Conservation (phyloP, 1,139 yeast species). For the Pneumocystis canis region DNA sequence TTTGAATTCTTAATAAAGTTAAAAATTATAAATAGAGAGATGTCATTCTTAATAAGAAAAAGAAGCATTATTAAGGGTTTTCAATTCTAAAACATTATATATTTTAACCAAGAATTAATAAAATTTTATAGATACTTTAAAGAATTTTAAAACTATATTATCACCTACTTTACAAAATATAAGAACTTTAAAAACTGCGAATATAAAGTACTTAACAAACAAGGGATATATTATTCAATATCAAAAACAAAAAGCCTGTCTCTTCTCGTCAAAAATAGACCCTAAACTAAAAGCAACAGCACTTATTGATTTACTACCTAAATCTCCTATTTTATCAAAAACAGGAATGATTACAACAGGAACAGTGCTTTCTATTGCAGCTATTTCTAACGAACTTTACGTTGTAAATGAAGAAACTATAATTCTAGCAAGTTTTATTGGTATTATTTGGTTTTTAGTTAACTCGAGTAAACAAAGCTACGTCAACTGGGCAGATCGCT, state of each 20-base stretch:
- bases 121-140: not conserved
- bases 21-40: not conserved
- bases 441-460: slow-evolving; percentile 60
- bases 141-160: not conserved
- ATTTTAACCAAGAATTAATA: not conserved
- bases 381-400: slow-evolving; percentile 83
- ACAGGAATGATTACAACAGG: slow-evolving; percentile 91
- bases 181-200: not conserved
- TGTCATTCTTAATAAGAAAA: not conserved
- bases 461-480: slow-evolving; percentile 88
- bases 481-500: slow-evolving; percentile 87
- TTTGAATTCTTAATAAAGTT: not conserved
- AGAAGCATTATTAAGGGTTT: not conserved
- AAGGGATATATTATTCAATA: not conserved
- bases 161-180: not conserved
- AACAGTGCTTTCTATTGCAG: slow-evolving; percentile 86
- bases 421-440: slow-evolving; percentile 63
- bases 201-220: not conserved
- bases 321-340: slow-evolving; percentile 73
- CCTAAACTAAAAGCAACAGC: slow-evolving; percentile 88
- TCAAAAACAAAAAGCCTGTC: not conserved
- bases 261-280: slow-evolving; percentile 27
- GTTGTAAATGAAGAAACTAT: slow-evolving; percentile 90
- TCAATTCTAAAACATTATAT: not conserved
- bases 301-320: slow-evolving; percentile 85